These are phyloP conservation scores for Cadophora malorum DNA, from an alignment of 2,329 filamentous ascomycete species.

Conservation along the genomic window DNA sequence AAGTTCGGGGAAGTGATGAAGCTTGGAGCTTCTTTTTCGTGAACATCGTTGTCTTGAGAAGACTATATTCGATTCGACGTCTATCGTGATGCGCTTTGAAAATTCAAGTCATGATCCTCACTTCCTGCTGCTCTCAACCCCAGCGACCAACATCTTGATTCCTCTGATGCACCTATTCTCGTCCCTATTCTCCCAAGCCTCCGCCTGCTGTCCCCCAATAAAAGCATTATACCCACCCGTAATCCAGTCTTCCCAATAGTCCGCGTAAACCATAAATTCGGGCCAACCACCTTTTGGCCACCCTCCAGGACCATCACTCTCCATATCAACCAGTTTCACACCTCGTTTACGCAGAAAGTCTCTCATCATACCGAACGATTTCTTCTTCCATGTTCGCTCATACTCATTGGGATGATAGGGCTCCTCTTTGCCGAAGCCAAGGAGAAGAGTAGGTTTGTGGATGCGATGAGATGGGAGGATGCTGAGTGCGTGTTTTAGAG, in stretches of 20 bases:
- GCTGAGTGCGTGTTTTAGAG: constrained; percentile 15
- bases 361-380: constrained; percentile 21
- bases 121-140: constrained; percentile 8
- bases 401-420: neutral
- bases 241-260: constrained; percentile 22
- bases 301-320: neutral
- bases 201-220: constrained; percentile 19
- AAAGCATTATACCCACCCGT: neutral
- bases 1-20: too few relatives aligned
- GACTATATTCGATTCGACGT: too few relatives aligned
- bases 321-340: constrained; percentile 7
- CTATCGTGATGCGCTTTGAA: too few relatives aligned
- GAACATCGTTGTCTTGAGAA: too few relatives aligned
- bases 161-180: constrained; percentile 14
- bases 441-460: constrained; percentile 19
- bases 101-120: neutral
- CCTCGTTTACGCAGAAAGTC: neutral
- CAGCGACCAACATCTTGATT: constrained; percentile 9
- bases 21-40: too few relatives aligned
- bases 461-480: neutral
- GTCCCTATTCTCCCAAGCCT: constrained; percentile 16
- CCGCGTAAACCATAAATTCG: constrained; percentile 16
- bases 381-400: constrained; percentile 19
- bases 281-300: constrained; percentile 3
- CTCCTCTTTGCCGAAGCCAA: constrained; percentile 23